Percentiles rank a stretch among this genome's conserved stretches.
Evolutionary conservation across 2,329 filamentous ascomycete genomes (phyloP).

Genomic region (Coniochaeta ligniaria): DNA sequence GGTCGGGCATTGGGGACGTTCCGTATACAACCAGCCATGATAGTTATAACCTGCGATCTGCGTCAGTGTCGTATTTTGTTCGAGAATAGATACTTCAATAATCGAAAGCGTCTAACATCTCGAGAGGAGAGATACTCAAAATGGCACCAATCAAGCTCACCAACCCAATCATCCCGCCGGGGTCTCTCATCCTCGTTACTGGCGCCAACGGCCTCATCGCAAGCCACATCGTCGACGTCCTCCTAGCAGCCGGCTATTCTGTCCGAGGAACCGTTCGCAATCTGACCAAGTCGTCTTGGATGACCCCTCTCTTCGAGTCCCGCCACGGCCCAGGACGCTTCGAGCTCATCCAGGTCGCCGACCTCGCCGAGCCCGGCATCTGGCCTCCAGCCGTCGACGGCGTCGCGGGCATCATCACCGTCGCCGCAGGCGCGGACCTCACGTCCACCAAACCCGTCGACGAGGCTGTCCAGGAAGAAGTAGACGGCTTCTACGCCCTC

Average conservation of each 20-base stretch:
- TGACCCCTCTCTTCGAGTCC: constrained; percentile 13
- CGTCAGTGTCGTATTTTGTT: background rate
- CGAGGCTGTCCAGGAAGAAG: constrained; percentile 10
- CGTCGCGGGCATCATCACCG: constrained; percentile 18
- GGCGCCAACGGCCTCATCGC: constrained; percentile 35
- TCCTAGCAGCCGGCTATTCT: constrained; percentile 26
- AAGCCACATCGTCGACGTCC: constrained; percentile 26
- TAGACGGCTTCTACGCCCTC: constrained; percentile 9
- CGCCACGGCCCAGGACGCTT: constrained; percentile 18
- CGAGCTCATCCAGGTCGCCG: constrained; percentile 19
- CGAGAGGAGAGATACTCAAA: background rate
- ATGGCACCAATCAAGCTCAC: constrained; percentile 7
- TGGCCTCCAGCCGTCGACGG: constrained; percentile 15
- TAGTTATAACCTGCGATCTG: background rate
- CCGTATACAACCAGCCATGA: background rate
- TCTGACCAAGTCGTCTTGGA: constrained; percentile 18
- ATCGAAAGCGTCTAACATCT: background rate
- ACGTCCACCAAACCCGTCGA: constrained; percentile 15
- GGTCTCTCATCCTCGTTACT: constrained; percentile 26
- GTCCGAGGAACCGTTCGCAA: constrained; percentile 32
- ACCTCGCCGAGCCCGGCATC: constrained; percentile 15
- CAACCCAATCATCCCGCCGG: constrained; percentile 7
- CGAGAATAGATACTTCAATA: background rate
- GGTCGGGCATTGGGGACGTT: background rate
- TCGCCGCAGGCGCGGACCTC: constrained; percentile 15